These are phyloP conservation scores for Picochlorum sp. DNA, from an alignment of 139 green algal species.

Conservation along the genomic window DNA sequence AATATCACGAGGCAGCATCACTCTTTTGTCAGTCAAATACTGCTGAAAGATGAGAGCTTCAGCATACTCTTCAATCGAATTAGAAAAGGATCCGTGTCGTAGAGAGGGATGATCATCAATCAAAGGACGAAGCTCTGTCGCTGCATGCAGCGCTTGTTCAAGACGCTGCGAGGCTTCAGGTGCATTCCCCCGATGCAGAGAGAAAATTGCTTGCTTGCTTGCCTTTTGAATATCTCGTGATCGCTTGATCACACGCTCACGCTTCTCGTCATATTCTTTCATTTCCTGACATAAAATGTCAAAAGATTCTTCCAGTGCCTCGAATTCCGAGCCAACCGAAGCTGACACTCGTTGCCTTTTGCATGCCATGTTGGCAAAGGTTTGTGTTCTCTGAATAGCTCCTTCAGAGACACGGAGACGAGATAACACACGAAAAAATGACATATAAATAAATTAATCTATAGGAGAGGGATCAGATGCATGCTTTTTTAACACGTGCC, in stretches of 20 bases:
- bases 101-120: slow-evolving; percentile 43
- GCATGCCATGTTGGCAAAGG: not conserved
- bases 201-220: slow-evolving; percentile 72
- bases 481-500: too few relatives aligned
- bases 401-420: too few relatives aligned
- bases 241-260: slow-evolving; percentile 52
- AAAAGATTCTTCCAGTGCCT: not conserved
- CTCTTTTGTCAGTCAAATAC: slow-evolving; percentile 54
- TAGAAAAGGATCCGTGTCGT: slow-evolving; percentile 48
- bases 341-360: not conserved
- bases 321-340: not conserved
- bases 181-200: slow-evolving; percentile 48
- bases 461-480: too few relatives aligned
- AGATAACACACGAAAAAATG: too few relatives aligned
- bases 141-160: slow-evolving; percentile 29
- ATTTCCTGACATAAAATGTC: slow-evolving; percentile 2
- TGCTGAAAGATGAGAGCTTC: slow-evolving; percentile 54
- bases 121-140: slow-evolving; percentile 50
- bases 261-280: slow-evolving; percentile 9
- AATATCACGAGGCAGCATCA: slow-evolving; percentile 45
- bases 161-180: slow-evolving; percentile 39
- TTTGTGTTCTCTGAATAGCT: too few relatives aligned
- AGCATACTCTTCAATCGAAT: slow-evolving; percentile 58
- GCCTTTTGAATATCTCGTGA: slow-evolving; percentile 65
- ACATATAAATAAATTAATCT: too few relatives aligned